These are phyloP conservation scores for Limnanthes douglasii DNA, from an alignment of 345 rosid species.

Conservation along the genomic window DNA sequence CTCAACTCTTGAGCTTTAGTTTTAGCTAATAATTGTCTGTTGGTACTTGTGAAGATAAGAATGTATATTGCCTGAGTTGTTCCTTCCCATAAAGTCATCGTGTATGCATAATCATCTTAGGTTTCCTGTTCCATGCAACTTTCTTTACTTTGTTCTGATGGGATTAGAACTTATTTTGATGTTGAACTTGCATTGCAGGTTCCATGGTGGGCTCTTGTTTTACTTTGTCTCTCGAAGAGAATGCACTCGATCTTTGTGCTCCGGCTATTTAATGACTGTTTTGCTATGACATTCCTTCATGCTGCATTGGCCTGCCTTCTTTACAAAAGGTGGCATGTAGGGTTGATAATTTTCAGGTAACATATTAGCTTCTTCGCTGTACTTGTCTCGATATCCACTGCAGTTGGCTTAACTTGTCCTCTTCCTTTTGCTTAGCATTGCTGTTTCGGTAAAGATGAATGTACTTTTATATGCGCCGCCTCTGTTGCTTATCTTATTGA, in stretches of 20 bases:
- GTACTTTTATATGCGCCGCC: constrained; percentile 87
- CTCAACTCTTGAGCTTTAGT: too few species aligned
- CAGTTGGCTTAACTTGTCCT: constrained; percentile 5
- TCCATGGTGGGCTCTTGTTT: constrained; percentile 84
- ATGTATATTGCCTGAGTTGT: too few species aligned
- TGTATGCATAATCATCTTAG: too few species aligned
- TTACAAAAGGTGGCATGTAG: constrained; percentile 62
- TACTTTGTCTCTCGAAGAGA: constrained; percentile 85
- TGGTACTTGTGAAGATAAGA: too few species aligned
- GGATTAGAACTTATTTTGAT: background rate
- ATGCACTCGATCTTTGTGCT: constrained; percentile 88
- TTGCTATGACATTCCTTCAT: constrained; percentile 83
- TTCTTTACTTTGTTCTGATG: too few species aligned
- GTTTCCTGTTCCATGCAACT: too few species aligned
- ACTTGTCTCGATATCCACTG: constrained; percentile 4
- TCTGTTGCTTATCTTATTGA: constrained; percentile 56
- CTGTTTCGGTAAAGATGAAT: constrained; percentile 93
- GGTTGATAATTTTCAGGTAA: constrained; percentile 75
- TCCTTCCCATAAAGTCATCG: too few species aligned
- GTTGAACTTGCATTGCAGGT: constrained; percentile 29
- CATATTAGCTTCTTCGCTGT: constrained; percentile 5
- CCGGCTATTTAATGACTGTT: constrained; percentile 88
- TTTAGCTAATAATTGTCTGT: too few species aligned
- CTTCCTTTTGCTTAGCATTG: constrained; percentile 29
- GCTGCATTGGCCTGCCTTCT: constrained; percentile 52